A percentile compares a stretch with the other conserved stretches of the same genome.
Evolutionary conservation across 2,329 filamentous ascomycete species (phyloP).

Genomic region (Trichothecium sympodiale): DNA sequence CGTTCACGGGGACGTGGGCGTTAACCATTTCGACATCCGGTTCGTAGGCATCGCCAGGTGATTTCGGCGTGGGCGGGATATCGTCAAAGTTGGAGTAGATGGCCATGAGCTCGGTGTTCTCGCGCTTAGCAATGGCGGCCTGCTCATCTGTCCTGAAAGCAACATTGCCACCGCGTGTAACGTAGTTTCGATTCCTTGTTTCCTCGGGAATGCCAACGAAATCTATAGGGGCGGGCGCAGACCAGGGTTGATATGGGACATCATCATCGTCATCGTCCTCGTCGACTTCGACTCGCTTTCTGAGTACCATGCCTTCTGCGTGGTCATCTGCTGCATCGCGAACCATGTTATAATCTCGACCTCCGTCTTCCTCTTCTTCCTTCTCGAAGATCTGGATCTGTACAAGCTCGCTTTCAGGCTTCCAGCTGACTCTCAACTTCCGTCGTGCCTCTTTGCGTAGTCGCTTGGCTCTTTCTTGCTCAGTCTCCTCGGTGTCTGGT

Average conservation of each 20-base stretch:
- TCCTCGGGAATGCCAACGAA: conserved; percentile 35
- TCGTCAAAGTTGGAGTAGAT: conserved; percentile 43
- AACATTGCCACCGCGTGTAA: conserved; percentile 41
- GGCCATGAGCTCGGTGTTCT: conserved; percentile 50
- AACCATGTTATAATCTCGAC: conserved; percentile 55
- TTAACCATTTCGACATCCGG: conserved; percentile 10
- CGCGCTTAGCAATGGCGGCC: conserved; percentile 42
- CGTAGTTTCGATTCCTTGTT: conserved; percentile 35
- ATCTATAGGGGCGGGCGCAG: conserved; percentile 33
- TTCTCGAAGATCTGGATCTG: conserved; percentile 61
- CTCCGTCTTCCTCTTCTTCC: conserved; percentile 59
- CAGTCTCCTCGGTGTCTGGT: conserved; percentile 47
- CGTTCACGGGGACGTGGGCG: conserved; percentile 25
- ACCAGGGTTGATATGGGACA: conserved; percentile 40
- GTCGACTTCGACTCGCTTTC: conserved; percentile 35
- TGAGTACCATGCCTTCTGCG: conserved; percentile 60
- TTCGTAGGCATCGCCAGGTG: conserved; percentile 28
- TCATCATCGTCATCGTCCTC: conserved; percentile 46
- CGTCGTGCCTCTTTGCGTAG: conserved; percentile 62
- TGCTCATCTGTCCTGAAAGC: conserved; percentile 44
- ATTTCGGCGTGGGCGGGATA: conserved; percentile 46
- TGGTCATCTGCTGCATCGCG: conserved; percentile 63
- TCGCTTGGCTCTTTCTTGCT: conserved; percentile 55
- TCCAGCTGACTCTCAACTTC: conserved; percentile 61
- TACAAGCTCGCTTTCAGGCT: conserved; percentile 53